Base-by-base conservation (phyloP, 495 filamentous ascomycete genomes). In the Trypethelium eluteriae region DNA sequence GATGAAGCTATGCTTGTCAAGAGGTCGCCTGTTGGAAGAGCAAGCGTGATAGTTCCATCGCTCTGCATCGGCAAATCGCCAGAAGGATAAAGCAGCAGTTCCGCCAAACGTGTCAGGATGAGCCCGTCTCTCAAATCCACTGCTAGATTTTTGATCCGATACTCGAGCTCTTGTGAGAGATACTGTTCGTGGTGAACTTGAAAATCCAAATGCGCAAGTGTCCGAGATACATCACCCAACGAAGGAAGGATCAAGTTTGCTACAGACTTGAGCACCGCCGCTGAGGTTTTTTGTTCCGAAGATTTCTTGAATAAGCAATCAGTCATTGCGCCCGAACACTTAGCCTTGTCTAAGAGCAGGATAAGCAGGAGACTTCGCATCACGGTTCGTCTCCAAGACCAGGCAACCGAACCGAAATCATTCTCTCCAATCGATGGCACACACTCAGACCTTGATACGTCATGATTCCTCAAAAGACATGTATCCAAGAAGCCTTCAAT, bases 71-170 rank as follows among this genome's bases (percentile, higher is more conserved):
- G 53, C 46, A 70, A 64, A 16, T 74, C 70, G 12, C 70, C 63
- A 4, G 77, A 70, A 0, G 79, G 76, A 68, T 81, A 83, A 34
- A 86, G 75, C 1, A 89, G 76, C 1, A 87, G 64, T 69, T 89
- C 87, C 18, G 86, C 85, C 2, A 89, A 75, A 53, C 84, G 77
- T 3, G 83, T 81, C 57, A 89, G 73, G 66, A 83, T 76, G 16
- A 89, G 77, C 2, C 87, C 87, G 73, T 89, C 84, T 63, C 86
- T 80, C 38, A 89, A 74, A 71, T 89, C 87, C 2, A 85, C 79
- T 1, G 87, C 87, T 34, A 89, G 76, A 70, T 88, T 89, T 7
- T 75, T 72, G 39, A 89, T 82, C 14, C 70, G 72, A 67, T 85
- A 89, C 2, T 79, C 76, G 69, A 83, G 86, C 69, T 89, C 87